A percentile compares a stretch with the other conserved stretches of the same genome.
These are phyloP conservation scores for Cryptococcus sp. DNA, from an alignment of 1,284 basidiomycete genomes.

Conservation along the genomic window DNA sequence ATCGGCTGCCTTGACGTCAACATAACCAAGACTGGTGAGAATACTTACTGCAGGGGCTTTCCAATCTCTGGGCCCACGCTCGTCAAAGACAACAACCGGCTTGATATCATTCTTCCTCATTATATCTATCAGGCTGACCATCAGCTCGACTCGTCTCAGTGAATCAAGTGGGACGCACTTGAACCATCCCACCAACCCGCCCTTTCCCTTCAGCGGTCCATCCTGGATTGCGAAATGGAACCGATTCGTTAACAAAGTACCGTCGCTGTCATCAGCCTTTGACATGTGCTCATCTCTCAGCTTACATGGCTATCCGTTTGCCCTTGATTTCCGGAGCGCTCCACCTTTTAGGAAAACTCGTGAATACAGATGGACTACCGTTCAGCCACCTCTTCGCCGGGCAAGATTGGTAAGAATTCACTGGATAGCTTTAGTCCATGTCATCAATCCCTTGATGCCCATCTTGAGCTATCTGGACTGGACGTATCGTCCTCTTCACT, in stretches of 20 bases:
- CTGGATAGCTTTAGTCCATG: conserved; percentile 36
- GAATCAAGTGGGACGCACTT: conserved; percentile 22
- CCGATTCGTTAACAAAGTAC: conserved; percentile 42
- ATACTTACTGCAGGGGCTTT: conserved; percentile 41
- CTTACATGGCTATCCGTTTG: conserved; percentile 42
- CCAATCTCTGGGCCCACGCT: conserved; percentile 43
- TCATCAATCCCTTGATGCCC: conserved; percentile 39
- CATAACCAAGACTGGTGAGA: neutral
- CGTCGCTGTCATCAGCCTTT: conserved; percentile 31
- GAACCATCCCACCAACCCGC: conserved; percentile 43
- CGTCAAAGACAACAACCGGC: conserved; percentile 45
- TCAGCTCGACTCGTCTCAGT: neutral
- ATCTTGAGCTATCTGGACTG: conserved; percentile 13
- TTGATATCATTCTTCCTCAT: conserved; percentile 18
- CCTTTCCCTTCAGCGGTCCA: conserved; percentile 23
- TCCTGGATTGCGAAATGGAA: conserved; percentile 39
- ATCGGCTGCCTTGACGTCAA: neutral
- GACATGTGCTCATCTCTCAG: neutral
- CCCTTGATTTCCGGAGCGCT: conserved; percentile 27
- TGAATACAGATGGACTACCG: conserved; percentile 30
- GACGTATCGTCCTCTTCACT: neutral
- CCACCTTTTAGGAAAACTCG: conserved; percentile 29
- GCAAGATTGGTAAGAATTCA: conserved; percentile 9
- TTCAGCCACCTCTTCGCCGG: neutral
- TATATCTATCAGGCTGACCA: conserved; percentile 26